Evolutionary conservation across 75 land plant species (phyloP), one percentile per base, ranked within the genome.

Genomic region (Picea sitchensis): DNA sequence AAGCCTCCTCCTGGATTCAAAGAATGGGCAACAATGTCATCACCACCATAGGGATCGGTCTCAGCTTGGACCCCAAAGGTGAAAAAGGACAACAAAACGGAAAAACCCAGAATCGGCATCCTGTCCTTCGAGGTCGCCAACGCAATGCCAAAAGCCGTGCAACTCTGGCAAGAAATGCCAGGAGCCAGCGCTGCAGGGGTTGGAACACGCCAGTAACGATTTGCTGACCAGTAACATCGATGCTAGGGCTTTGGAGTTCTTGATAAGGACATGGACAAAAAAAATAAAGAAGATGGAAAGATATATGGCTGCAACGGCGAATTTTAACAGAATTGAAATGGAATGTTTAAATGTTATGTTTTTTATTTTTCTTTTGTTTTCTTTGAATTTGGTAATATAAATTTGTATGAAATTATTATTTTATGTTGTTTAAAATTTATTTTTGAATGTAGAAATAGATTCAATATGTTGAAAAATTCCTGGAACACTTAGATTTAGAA

Each of bases 241-340:
- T 21, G 81, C 80, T 71, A 54, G 54, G 59, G 87, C 80, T 47
- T 84, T 80, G 82, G 80, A 71, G 54, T 93, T 76, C 54, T 14
- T 62, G 0, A 61, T 65, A 86, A 83, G 79, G 92, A 91, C 83
- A 91, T 91, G 91, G 90, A 88, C 67, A 61, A 84, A 34, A 93
- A 86, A 79, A 84, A 84, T 88, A n/a, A 93, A 85, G 88, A 93
- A 93, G 79, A 93, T 93, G 93, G 87, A 91, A 81, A 86, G 85
- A 75, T 85, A 89, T 76, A 78, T 89, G 72, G 79, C 75, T 2
- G 75, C 69, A 18, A 83, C 82, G 30, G 63, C 78, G 17, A 87
- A 83, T 62, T 77, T 93, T 59, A 83, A 83, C 77, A 65, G 93
- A 93, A 80, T 47, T 89, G 58, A 93, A 93, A 76, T n/a, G n/a